These are phyloP conservation scores for Globisporangium lucens DNA, from an alignment of 352 stramenopile genomes.

Conservation along the genomic window DNA sequence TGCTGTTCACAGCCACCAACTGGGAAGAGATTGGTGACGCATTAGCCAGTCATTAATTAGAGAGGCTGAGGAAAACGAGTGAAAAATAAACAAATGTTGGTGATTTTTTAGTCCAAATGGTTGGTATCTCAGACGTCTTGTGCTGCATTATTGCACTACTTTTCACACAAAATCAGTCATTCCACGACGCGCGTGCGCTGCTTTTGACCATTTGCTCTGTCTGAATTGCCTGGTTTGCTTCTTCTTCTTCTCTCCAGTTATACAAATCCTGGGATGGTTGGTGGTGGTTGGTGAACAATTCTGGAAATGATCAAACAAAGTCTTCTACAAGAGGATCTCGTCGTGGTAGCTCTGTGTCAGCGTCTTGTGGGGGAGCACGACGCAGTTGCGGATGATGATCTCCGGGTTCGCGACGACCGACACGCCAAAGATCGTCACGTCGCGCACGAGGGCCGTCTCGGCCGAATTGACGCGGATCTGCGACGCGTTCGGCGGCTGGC, in stretches of 20 bases:
- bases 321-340: slow-evolving; percentile 81
- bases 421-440: slow-evolving; percentile 87
- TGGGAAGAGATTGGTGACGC: slow-evolving; percentile 25
- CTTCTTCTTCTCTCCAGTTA: slow-evolving; percentile 6
- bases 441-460: slow-evolving; percentile 76
- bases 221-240: not conserved
- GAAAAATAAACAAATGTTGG: not conserved
- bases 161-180: not conserved
- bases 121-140: not conserved
- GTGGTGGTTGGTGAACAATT: not conserved
- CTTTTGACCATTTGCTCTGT: not conserved
- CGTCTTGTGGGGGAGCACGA: slow-evolving; percentile 86
- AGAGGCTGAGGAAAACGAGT: not conserved
- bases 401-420: slow-evolving; percentile 86
- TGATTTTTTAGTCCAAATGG: not conserved
- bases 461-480: slow-evolving; percentile 65
- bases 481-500: slow-evolving; percentile 75
- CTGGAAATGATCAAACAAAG: not conserved
- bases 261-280: slow-evolving; percentile 1
- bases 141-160: not conserved
- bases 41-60: not conserved
- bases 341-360: slow-evolving; percentile 88
- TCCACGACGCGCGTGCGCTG: not conserved
- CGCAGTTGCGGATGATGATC: slow-evolving; percentile 88
- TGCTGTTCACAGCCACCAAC: slow-evolving; percentile 26